Base-by-base conservation (phyloP, 768 basidiomycete genomes). In the Udeniomyces megalosporus region DNA sequence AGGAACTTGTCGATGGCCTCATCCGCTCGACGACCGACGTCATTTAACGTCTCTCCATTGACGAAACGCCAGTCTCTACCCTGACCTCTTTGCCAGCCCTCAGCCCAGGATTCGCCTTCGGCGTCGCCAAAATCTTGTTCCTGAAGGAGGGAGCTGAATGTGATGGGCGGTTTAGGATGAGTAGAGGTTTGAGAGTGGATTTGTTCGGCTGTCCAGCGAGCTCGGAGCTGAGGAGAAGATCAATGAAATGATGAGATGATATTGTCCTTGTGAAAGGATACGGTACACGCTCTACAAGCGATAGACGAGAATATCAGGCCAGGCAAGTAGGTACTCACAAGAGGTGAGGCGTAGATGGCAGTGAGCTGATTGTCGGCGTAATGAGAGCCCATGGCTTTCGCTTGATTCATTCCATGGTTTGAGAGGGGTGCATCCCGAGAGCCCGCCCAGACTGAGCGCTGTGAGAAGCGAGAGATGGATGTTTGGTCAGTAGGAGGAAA, bases 331-430 rank as follows among this genome's bases (percentile, higher is more conserved):
- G 14, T 82, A 14, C 87, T 81, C 68, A 80, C 78, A 51, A 88
- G 77, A 52, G 81, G 77, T 0, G 86, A 88, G 4, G 84, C 77
- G 69, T 84, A 77, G 42, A 88, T 81, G 8, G 78, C 78, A 8
- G 77, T 74, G 63, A 88, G 77, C 22, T 60, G 75, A 14, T 72
- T 77, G 15, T 70, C 64, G 20, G 80, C 68, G 35, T 87, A 78
- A 20, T 78, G 77, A 50, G 75, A 71, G 0, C 78, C 85, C 14
- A 85, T 76, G 1, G 84, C 81, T 67, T 76, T 77, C 20, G 83
- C 81, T 80, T 85, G 84, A 65, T 77, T 77, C 75, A 80, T 70
- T 84, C 86, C 86, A 68, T 87, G 84, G 66, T 83, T 84, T 22
- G 83, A 82, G 17, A 89, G 75, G 1, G 82, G 79, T 12, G 86